phyloP scores from a whole-genome alignment of 2,329 filamentous ascomycete genomes.

The Exophiala viscosa region DNA sequence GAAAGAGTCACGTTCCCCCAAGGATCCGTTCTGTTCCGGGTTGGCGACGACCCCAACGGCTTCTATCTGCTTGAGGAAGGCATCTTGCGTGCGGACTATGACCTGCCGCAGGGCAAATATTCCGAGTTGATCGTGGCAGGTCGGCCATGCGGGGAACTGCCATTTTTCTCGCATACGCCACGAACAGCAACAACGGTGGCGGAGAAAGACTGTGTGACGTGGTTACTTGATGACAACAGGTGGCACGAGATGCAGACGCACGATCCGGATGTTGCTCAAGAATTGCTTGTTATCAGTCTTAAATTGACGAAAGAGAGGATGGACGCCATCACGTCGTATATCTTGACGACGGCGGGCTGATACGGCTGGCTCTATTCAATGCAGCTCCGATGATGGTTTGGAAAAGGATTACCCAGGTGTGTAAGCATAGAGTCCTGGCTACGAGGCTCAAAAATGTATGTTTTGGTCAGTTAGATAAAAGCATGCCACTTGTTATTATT shows the following conservation, averaged over 20 bases:
- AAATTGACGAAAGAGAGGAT: conserved; percentile 94
- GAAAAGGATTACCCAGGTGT: too few species aligned
- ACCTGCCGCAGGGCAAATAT: conserved; percentile 81
- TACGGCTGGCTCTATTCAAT: not conserved
- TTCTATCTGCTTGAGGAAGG: conserved; percentile 91
- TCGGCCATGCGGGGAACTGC: conserved; percentile 90
- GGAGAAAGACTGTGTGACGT: conserved; percentile 76
- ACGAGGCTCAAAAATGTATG: too few species aligned
- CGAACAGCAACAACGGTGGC: conserved; percentile 82
- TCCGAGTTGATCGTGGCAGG: conserved; percentile 91
- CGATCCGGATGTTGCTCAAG: conserved; percentile 73
- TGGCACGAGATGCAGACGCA: conserved; percentile 71
- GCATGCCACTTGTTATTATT: too few species aligned
- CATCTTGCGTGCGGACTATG: conserved; percentile 84
- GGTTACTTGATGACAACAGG: conserved; percentile 68
- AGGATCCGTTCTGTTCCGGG: conserved; percentile 71
- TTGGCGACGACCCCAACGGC: conserved; percentile 71
- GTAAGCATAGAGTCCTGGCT: too few species aligned
- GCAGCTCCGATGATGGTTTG: too few species aligned
- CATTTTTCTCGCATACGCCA: conserved; percentile 88
- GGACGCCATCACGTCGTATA: conserved; percentile 62
- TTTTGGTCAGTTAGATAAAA: too few species aligned
- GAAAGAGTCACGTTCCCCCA: conserved; percentile 61
- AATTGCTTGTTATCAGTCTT: conserved; percentile 80
- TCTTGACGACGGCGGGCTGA: conserved; percentile 28